Percentiles rank a stretch among this genome's conserved stretches.
Conservation (phyloP, 805 yeast genomes). For the Ogataea ramenticola region DNA sequence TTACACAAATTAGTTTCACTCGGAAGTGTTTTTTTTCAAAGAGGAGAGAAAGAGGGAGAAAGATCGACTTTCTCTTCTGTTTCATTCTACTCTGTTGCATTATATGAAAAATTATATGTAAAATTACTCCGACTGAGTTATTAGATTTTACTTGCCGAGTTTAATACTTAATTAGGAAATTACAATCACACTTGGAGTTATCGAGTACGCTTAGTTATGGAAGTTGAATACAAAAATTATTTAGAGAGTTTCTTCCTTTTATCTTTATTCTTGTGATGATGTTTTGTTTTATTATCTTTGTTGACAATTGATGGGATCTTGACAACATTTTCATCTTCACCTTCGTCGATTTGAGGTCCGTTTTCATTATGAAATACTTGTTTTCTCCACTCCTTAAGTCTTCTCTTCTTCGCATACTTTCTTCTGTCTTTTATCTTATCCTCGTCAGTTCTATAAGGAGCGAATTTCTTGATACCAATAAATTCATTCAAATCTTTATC, state of each 20-base stretch:
- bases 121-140: no score
- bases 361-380: slow-evolving; percentile 63
- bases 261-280: slow-evolving; percentile 17
- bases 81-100: no score
- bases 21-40: no score
- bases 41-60: no score
- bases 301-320: slow-evolving; percentile 22
- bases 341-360: slow-evolving; percentile 32
- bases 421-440: slow-evolving; percentile 69
- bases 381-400: slow-evolving; percentile 85
- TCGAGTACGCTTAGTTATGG: no score
- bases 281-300: slow-evolving; percentile 18
- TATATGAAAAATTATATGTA: no score
- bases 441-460: slow-evolving; percentile 82
- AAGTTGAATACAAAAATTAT: not conserved
- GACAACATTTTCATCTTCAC: slow-evolving; percentile 24
- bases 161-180: no score
- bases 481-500: slow-evolving; percentile 79
- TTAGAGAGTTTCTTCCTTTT: not conserved
- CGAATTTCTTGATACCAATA: slow-evolving; percentile 86
- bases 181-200: no score
- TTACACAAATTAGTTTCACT: no score
- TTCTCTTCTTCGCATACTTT: slow-evolving; percentile 73
- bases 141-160: no score
- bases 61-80: no score